Evolutionary conservation across 805 yeast species (phyloP).

Genomic region (Saturnispora sanitii): DNA sequence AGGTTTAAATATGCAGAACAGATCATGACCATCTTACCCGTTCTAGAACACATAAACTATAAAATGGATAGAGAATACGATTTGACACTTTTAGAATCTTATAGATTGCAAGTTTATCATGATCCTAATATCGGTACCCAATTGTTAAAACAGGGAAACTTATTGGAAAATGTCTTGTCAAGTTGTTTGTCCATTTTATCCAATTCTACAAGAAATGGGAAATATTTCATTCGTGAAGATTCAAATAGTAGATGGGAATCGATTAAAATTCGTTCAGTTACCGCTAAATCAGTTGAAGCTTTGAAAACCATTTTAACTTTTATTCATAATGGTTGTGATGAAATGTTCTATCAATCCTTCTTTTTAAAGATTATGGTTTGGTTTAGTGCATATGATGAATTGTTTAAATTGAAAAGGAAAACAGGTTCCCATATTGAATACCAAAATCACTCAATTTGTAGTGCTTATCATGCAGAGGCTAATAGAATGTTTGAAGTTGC

Average conservation of each 20-base stretch:
- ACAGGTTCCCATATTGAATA: conserved; percentile 57
- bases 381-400: conserved; percentile 48
- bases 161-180: conserved; percentile 35
- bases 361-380: conserved; percentile 35
- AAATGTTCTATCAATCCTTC: conserved; percentile 15
- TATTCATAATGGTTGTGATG: conserved; percentile 19
- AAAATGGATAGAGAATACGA: conserved; percentile 41
- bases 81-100: conserved; percentile 24
- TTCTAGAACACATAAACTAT: conserved; percentile 37
- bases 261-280: conserved; percentile 7
- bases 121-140: conserved; percentile 28
- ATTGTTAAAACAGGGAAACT: conserved; percentile 31
- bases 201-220: conserved; percentile 4
- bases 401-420: conserved; percentile 45
- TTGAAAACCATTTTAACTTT: conserved; percentile 19
- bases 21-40: conserved; percentile 43
- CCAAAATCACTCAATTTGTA: conserved; percentile 42
- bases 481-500: conserved; percentile 19
- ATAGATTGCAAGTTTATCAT: conserved; percentile 24
- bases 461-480: conserved; percentile 36
- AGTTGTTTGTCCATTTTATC: conserved; percentile 13
- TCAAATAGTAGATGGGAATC: conserved; percentile 12
- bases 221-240: conserved; percentile 9
- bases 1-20: conserved; percentile 45
- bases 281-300: conserved; percentile 11